phyloP scores from a whole-genome alignment of 805 yeast species.

The Monosporozyma aerobia region DNA sequence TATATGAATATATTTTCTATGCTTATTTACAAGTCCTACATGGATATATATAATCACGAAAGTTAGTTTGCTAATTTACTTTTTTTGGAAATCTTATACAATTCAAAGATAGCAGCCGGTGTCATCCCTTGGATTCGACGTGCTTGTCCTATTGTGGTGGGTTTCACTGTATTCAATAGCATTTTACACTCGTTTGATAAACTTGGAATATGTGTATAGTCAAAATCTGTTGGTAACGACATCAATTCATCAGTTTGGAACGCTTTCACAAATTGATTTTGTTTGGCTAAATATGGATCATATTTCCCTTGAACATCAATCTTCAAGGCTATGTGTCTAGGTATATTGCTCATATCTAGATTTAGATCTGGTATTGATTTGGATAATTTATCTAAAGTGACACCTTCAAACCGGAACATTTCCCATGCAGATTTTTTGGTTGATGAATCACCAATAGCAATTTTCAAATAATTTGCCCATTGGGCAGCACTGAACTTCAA shows the following conservation, averaged over 20 bases:
- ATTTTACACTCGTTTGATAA: slow-evolving; percentile 70
- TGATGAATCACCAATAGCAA: slow-evolving; percentile 46
- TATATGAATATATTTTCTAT: background rate
- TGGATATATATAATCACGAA: background rate
- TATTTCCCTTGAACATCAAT: slow-evolving; percentile 75
- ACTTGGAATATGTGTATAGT: slow-evolving; percentile 49
- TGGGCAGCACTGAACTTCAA: slow-evolving; percentile 43
- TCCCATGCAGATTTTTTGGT: slow-evolving; percentile 59
- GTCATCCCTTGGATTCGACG: slow-evolving; percentile 91
- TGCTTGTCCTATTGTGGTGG: slow-evolving; percentile 91
- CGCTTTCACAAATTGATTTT: slow-evolving; percentile 60
- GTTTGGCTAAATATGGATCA: slow-evolving; percentile 69
- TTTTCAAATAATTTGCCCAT: slow-evolving; percentile 50
- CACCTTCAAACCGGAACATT: slow-evolving; percentile 48
- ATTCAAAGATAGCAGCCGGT: slow-evolving; percentile 81
- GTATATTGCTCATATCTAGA: slow-evolving; percentile 22
- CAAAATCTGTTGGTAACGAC: slow-evolving; percentile 56
- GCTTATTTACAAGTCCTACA: background rate
- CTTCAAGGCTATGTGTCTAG: slow-evolving; percentile 45
- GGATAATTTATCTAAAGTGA: slow-evolving; percentile 22
- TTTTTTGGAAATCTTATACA: slow-evolving; percentile 34
- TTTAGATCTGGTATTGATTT: slow-evolving; percentile 32
- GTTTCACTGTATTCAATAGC: slow-evolving; percentile 64
- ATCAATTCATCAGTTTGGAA: slow-evolving; percentile 77
- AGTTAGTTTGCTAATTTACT: background rate